Conservation (phyloP, 345 rosid genomes). For the Corchorus capsularis region DNA sequence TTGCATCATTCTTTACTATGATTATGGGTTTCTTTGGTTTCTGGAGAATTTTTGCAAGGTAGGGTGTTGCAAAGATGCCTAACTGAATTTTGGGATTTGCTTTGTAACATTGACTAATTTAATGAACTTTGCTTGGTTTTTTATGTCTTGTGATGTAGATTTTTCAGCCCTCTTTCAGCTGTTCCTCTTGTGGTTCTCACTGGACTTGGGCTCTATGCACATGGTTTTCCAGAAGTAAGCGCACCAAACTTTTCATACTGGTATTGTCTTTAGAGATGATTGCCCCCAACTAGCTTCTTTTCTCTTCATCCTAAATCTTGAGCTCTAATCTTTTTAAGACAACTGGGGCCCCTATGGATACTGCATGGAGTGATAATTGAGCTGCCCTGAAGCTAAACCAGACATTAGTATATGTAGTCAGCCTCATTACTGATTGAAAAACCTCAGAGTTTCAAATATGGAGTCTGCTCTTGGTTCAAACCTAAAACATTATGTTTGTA, state of each 20-base stretch:
- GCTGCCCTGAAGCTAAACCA: background rate
- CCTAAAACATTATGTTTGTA: background rate
- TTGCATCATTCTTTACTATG: constrained; percentile 65
- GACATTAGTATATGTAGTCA: background rate
- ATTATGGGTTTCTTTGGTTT: constrained; percentile 80
- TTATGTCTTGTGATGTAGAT: constrained; percentile 47
- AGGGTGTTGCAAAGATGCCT: background rate
- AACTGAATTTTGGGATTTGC: background rate
- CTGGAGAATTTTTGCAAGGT: constrained; percentile 78
- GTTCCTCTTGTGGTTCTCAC: constrained; percentile 85
- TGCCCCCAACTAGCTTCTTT: background rate
- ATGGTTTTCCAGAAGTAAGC: constrained; percentile 77
- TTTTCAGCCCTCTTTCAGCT: constrained; percentile 76
- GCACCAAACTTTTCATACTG: constrained; percentile 2
- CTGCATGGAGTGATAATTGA: background rate
- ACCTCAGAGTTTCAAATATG: background rate
- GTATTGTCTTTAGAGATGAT: background rate
- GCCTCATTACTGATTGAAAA: background rate
- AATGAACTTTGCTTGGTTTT: background rate
- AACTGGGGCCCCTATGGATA: background rate
- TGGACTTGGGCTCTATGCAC: constrained; percentile 71
- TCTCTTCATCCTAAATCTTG: background rate
- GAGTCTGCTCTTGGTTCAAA: background rate
- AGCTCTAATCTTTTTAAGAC: background rate
- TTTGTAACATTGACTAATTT: background rate